These are phyloP conservation scores for Peronosclerospora sorghi DNA, from an alignment of 352 stramenopile genomes.

Conservation along the genomic window DNA sequence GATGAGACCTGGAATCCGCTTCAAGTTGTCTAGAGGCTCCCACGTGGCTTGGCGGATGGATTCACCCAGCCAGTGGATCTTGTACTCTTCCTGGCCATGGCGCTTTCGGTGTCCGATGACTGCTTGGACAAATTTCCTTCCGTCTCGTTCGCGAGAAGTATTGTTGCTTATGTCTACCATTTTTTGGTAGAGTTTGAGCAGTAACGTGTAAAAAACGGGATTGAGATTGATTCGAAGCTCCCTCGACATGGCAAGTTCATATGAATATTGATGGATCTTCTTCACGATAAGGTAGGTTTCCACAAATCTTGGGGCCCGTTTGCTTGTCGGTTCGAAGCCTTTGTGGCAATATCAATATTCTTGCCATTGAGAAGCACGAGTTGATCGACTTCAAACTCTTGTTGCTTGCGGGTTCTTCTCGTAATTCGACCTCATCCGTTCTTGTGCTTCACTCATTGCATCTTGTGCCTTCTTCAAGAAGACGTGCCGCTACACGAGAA, in stretches of 20 bases:
- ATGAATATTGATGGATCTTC: background rate
- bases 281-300: background rate
- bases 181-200: constrained; percentile 5
- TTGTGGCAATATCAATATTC: constrained; percentile 8
- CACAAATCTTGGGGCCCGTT: constrained; percentile 3
- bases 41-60: no score
- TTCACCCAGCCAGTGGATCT: no score
- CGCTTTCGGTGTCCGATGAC: no score
- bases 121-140: constrained; percentile 2
- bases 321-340: background rate
- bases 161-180: background rate
- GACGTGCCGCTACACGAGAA: background rate
- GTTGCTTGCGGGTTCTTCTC: background rate
- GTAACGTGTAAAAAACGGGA: constrained; percentile 5
- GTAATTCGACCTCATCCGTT: constrained; percentile 2
- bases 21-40: no score
- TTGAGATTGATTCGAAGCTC: background rate
- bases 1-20: no score
- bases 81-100: no score
- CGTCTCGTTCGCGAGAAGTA: background rate
- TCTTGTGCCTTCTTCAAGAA: constrained; percentile 3
- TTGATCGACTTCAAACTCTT: background rate
- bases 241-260: no score
- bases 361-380: background rate
- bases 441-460: background rate